A percentile compares a stretch with the other conserved stretches of the same genome.
These are phyloP conservation scores for Chlamydomonas sp. DNA, from an alignment of 139 green algal species.

Conservation along the genomic window DNA sequence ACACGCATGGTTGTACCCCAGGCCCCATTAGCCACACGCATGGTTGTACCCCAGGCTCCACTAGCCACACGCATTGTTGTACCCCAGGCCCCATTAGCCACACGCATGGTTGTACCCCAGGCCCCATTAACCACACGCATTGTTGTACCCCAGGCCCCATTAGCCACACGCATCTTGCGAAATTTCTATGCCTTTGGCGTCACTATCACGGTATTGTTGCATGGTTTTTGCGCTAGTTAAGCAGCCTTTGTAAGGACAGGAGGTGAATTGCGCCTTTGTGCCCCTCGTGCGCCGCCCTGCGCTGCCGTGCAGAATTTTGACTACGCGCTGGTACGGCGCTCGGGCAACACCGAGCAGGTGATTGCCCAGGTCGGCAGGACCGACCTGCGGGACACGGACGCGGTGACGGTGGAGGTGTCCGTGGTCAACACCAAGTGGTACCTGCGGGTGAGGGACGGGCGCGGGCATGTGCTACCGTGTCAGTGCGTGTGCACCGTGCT, in stretches of 20 bases:
- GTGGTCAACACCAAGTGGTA: conserved; percentile 14
- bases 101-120: too few species aligned
- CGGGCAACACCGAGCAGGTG: conserved; percentile 11
- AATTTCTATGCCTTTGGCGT: not conserved
- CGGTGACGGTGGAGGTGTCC: conserved; percentile 16
- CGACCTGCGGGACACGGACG: not conserved
- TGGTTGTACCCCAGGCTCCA: too few species aligned
- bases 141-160: too few species aligned
- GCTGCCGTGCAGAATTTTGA: not conserved
- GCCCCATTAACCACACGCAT: too few species aligned
- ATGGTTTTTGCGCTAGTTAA: not conserved
- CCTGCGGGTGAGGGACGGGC: not conserved
- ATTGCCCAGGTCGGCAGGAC: not conserved
- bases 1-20: too few species aligned
- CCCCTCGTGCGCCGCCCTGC: not conserved
- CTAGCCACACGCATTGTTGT: too few species aligned
- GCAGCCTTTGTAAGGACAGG: not conserved
- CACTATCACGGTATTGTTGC: not conserved
- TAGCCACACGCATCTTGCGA: not conserved
- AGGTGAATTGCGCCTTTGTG: not conserved
- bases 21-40: too few species aligned
- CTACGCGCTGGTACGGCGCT: conserved; percentile 14
- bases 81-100: too few species aligned
- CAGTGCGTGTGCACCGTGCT: too few species aligned
- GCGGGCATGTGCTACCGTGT: not conserved